Evolutionary conservation across 768 basidiomycete genomes (phyloP).

Genomic region (Tubosaeta sp.): DNA sequence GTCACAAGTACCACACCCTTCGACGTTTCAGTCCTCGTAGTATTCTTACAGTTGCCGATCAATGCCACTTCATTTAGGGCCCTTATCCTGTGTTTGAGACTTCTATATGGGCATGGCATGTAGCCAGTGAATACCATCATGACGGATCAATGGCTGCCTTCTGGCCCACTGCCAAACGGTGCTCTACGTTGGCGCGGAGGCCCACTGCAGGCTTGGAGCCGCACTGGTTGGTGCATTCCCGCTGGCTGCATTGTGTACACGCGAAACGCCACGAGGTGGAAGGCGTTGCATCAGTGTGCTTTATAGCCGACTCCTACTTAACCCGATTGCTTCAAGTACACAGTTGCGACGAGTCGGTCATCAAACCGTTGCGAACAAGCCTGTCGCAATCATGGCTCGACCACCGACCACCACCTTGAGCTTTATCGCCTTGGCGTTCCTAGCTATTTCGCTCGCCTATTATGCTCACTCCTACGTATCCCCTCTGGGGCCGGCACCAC

Average conservation of each 20-base stretch:
- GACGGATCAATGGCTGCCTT: no score
- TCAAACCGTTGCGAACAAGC: not conserved
- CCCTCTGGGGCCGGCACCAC: slow-evolving; percentile 29
- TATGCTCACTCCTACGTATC: slow-evolving; percentile 28
- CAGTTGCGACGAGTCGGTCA: slow-evolving; percentile 2
- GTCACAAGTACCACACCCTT: not conserved
- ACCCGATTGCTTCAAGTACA: slow-evolving; percentile 4
- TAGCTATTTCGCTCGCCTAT: slow-evolving; percentile 30
- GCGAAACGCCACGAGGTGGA: slow-evolving; percentile 23
- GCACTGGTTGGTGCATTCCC: slow-evolving; percentile 19
- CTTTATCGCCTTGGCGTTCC: slow-evolving; percentile 20
- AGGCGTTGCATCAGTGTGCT: slow-evolving; percentile 10
- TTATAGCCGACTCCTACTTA: slow-evolving; percentile 14
- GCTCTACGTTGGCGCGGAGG: not conserved
- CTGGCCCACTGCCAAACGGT: not conserved
- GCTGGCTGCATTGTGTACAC: slow-evolving; percentile 20
- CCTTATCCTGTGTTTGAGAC: no score
- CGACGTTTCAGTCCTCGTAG: not conserved
- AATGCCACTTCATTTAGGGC: not conserved
- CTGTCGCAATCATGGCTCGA: slow-evolving; percentile 21
- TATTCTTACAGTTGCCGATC: not conserved
- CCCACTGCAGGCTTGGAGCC: not conserved
- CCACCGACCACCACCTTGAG: slow-evolving; percentile 11
- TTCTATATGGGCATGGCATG: no score
- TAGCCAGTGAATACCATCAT: no score